These are phyloP conservation scores for Grigorovia transvaalensis DNA, from an alignment of 805 yeast species.

Conservation along the genomic window DNA sequence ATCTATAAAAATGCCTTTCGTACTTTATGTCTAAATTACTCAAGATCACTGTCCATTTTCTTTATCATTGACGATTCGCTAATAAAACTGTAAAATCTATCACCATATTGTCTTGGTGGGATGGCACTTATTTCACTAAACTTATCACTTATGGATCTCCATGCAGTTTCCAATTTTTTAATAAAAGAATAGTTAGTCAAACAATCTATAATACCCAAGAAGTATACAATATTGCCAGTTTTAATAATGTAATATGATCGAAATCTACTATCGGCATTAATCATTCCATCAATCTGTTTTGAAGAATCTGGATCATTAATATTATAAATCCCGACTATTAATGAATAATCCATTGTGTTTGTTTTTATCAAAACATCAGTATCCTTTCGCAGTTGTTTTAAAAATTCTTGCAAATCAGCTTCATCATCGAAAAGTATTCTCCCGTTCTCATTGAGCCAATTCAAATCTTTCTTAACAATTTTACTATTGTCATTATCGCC, in stretches of 20 bases:
- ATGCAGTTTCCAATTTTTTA: slow-evolving; percentile 71
- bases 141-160: slow-evolving; percentile 65
- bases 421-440: slow-evolving; percentile 63
- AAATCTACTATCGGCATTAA: slow-evolving; percentile 34
- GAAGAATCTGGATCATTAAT: slow-evolving; percentile 37
- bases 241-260: slow-evolving; percentile 43
- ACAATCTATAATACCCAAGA: slow-evolving; percentile 89
- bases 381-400: slow-evolving; percentile 64
- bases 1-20: too few relatives aligned
- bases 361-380: slow-evolving; percentile 58
- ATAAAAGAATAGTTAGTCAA: slow-evolving; percentile 66
- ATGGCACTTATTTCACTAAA: slow-evolving; percentile 71
- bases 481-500: background rate
- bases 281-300: background rate
- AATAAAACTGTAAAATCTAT: slow-evolving; percentile 69
- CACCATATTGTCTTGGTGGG: slow-evolving; percentile 85
- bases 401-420: slow-evolving; percentile 41
- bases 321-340: slow-evolving; percentile 80
- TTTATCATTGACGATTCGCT: slow-evolving; percentile 24
- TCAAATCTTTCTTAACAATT: slow-evolving; percentile 69
- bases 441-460: slow-evolving; percentile 66
- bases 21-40: background rate
- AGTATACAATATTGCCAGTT: slow-evolving; percentile 66
- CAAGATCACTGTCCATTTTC: background rate
- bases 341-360: slow-evolving; percentile 92